Evolutionary conservation across 148 eudicot genomes (phyloP).

Genomic region (Heliamphora exappendiculata): DNA sequence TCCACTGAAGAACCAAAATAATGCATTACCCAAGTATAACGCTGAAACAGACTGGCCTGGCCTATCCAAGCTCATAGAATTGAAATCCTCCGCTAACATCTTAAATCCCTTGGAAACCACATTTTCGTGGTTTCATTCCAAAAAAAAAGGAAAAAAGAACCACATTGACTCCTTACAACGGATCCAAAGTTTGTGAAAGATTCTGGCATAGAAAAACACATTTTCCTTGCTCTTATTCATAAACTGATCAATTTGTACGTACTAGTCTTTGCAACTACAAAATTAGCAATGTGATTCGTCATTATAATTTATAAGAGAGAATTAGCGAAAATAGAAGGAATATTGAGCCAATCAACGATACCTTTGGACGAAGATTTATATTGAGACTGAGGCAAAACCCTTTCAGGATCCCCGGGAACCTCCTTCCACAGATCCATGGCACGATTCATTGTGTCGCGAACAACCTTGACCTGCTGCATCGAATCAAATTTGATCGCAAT

Average conservation of each 20-base stretch:
- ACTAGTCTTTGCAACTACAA: background rate
- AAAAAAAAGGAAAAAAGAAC: background rate
- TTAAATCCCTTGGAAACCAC: slow-evolving; percentile 1
- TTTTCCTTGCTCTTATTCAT: background rate
- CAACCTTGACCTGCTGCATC: slow-evolving; percentile 54
- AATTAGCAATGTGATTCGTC: background rate
- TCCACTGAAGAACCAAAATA: background rate
- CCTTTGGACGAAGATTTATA: slow-evolving; percentile 47
- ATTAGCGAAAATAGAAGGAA: background rate
- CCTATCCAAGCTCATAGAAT: background rate
- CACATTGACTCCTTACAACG: background rate
- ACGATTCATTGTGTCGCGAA: slow-evolving; percentile 63
- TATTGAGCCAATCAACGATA: slow-evolving; percentile 6
- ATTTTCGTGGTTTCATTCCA: background rate
- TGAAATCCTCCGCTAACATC: background rate
- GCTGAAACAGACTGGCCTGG: background rate
- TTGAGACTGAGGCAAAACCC: slow-evolving; percentile 23
- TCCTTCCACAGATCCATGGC: slow-evolving; percentile 66
- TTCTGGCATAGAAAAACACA: background rate
- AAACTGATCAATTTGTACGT: background rate
- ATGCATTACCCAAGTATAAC: background rate
- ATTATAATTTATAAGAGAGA: background rate
- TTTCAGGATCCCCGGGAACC: slow-evolving; percentile 35
- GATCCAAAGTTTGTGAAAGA: background rate
- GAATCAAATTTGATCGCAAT: slow-evolving; percentile 4